These are phyloP conservation scores for Coniella vitis DNA, from an alignment of 2,329 filamentous ascomycete species.

Conservation along the genomic window DNA sequence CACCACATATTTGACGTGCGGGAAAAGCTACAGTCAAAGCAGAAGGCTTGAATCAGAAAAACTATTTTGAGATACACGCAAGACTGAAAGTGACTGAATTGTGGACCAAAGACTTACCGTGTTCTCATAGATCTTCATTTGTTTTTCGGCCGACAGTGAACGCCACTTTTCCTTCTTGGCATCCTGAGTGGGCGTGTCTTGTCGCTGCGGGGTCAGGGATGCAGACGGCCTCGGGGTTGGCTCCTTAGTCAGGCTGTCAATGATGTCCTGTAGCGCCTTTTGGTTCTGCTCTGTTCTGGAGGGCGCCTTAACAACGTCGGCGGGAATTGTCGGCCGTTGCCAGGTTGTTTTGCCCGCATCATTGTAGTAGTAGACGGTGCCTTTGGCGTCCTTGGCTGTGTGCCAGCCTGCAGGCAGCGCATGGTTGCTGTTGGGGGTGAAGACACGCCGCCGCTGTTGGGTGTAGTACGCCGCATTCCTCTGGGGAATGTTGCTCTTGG, in stretches of 20 bases:
- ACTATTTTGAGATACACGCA: too few relatives aligned
- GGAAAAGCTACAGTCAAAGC: constrained; percentile 76
- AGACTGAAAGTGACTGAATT: too few relatives aligned
- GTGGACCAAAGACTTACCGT: constrained; percentile 76
- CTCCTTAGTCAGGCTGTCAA: constrained; percentile 74
- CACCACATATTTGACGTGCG: constrained; percentile 76
- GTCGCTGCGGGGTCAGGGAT: constrained; percentile 59
- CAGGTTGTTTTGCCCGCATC: constrained; percentile 73
- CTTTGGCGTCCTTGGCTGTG: constrained; percentile 61
- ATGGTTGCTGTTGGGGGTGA: constrained; percentile 31
- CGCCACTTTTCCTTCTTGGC: constrained; percentile 66
- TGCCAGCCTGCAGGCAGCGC: constrained; percentile 82
- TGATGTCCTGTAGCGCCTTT: constrained; percentile 74
- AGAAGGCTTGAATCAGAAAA: too few relatives aligned
- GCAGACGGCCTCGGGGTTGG: constrained; percentile 46
- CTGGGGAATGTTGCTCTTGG: constrained; percentile 53
- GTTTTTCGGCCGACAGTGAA: constrained; percentile 67
- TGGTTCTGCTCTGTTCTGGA: constrained; percentile 57
- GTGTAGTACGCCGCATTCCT: constrained; percentile 44
- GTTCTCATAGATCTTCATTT: constrained; percentile 92
- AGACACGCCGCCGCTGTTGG: constrained; percentile 42
- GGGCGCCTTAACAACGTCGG: constrained; percentile 60
- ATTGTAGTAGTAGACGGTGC: constrained; percentile 81
- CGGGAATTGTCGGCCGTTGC: constrained; percentile 66
- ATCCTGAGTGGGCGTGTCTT: constrained; percentile 47